Percentiles rank a stretch among this genome's conserved stretches.
Conservation (phyloP, 2,329 filamentous ascomycete species). For the Pyrenophora teres region DNA sequence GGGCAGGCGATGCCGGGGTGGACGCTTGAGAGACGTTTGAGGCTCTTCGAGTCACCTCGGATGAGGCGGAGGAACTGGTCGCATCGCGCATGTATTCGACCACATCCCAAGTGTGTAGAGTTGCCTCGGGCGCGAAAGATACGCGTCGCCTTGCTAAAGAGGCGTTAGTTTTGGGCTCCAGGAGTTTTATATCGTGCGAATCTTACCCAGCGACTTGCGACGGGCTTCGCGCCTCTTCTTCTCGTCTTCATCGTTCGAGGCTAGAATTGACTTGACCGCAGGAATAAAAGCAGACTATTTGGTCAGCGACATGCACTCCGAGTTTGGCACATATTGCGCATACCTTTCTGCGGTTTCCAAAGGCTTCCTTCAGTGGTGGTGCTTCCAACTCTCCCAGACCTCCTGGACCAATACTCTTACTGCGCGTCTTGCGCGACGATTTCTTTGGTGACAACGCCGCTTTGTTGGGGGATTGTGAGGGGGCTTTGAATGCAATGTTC, state of each 20-base stretch:
- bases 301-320: constrained; percentile 20
- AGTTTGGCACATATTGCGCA: constrained; percentile 21
- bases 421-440: constrained; percentile 61
- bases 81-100: constrained; percentile 88
- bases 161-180: constrained; percentile 15
- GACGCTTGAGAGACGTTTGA: constrained; percentile 61
- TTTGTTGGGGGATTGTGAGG: constrained; percentile 32
- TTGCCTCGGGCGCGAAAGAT: constrained; percentile 96
- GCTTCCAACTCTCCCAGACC: constrained; percentile 89
- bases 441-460: constrained; percentile 26
- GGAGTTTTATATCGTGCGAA: not conserved
- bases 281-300: constrained; percentile 53
- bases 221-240: constrained; percentile 80
- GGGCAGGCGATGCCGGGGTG: constrained; percentile 34
- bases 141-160: constrained; percentile 78
- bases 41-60: constrained; percentile 74
- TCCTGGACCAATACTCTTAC: constrained; percentile 94
- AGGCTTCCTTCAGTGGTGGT: constrained; percentile 70
- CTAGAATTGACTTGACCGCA: constrained; percentile 59
- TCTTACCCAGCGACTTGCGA: constrained; percentile 78
- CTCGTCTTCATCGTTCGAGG: constrained; percentile 62
- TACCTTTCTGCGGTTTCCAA: constrained; percentile 81
- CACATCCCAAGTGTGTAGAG: constrained; percentile 94
- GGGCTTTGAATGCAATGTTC: constrained; percentile 30
- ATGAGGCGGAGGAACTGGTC: constrained; percentile 72